Conservation (phyloP, 495 filamentous ascomycete genomes). For the Trichoderma orchidacearum region DNA sequence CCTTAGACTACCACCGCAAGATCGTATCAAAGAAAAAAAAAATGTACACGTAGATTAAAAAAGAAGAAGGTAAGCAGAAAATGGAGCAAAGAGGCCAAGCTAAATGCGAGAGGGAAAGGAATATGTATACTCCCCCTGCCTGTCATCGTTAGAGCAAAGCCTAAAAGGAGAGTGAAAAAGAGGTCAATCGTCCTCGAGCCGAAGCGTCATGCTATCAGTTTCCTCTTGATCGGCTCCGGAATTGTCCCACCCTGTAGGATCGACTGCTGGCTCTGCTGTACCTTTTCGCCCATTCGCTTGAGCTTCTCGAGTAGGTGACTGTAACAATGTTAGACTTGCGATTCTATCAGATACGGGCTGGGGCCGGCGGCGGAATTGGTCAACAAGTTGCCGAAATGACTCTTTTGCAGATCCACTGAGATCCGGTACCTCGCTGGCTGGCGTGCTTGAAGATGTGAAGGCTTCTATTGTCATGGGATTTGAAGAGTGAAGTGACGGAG, state of each 20-base stretch:
- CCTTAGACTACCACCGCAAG: too few species aligned
- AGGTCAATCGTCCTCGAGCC: neutral
- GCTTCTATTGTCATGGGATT: neutral
- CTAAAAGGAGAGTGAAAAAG: neutral
- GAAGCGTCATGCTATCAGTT: slow-evolving; percentile 15
- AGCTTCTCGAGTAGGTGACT: slow-evolving; percentile 34
- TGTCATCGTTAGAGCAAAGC: too few species aligned
- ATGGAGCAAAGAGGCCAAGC: too few species aligned
- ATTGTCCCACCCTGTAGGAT: slow-evolving; percentile 12
- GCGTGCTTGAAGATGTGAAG: neutral
- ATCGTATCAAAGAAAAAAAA: too few species aligned
- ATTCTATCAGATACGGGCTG: slow-evolving; percentile 5
- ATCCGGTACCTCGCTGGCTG: neutral
- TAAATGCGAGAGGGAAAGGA: too few species aligned
- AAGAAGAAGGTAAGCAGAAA: too few species aligned
- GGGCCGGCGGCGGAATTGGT: neutral
- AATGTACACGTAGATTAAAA: too few species aligned
- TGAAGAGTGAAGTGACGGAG: neutral
- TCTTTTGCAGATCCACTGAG: slow-evolving; percentile 3
- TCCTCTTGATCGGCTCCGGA: slow-evolving; percentile 21
- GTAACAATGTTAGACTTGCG: neutral
- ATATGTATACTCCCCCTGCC: too few species aligned
- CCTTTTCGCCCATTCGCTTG: slow-evolving; percentile 20
- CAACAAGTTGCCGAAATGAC: neutral
- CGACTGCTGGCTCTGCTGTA: slow-evolving; percentile 8